Conservation (phyloP, 352 stramenopile species). For the Blastocystis sp. region DNA sequence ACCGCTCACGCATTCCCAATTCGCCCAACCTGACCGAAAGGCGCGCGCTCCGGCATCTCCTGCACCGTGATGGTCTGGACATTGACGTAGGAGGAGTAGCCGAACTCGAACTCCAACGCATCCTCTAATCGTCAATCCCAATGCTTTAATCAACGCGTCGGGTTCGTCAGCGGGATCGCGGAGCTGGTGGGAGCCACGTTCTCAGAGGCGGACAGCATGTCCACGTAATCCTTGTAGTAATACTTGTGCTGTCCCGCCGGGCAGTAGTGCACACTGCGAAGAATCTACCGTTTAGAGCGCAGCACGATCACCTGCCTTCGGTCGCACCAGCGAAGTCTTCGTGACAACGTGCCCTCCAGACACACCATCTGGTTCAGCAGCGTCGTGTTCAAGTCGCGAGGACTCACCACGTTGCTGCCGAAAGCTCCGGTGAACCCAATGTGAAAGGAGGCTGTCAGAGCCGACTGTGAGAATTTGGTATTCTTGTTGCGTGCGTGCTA, state of each 20-base stretch:
- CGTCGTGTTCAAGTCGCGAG: conserved; percentile 83
- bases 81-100: conserved; percentile 94
- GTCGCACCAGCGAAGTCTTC: conserved; percentile 91
- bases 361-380: conserved; percentile 90
- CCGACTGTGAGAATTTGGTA: conserved; percentile 76
- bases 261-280: conserved; percentile 89
- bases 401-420: conserved; percentile 85
- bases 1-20: background rate
- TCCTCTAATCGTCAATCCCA: conserved; percentile 34
- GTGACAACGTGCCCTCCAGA: conserved; percentile 97
- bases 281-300: conserved; percentile 5
- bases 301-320: conserved; percentile 89
- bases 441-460: conserved; percentile 73
- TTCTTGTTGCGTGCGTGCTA: conserved; percentile 77
- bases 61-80: conserved; percentile 90
- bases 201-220: conserved; percentile 49
- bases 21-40: conserved; percentile 81
- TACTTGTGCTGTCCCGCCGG: conserved; percentile 73
- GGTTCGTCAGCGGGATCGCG: conserved; percentile 32
- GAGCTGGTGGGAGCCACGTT: conserved; percentile 45
- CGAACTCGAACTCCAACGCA: conserved; percentile 88
- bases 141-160: background rate
- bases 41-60: conserved; percentile 91
- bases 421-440: conserved; percentile 88
- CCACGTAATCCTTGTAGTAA: conserved; percentile 64